Evolutionary conservation across 345 rosid genomes (phyloP).

Genomic region (Litchi chinensis): DNA sequence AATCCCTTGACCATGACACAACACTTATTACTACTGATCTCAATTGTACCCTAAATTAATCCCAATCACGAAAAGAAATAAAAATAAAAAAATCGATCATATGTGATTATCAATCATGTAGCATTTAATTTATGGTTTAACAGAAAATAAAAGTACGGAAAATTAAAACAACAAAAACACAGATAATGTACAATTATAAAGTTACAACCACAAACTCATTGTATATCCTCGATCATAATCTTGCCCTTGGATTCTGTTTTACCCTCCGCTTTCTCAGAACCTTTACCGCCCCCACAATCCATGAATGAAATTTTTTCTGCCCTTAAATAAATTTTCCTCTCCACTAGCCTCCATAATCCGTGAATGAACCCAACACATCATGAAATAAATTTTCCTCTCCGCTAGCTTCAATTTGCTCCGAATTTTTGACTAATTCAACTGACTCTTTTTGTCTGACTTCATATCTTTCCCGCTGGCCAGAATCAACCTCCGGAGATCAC

Average conservation of each 20-base stretch:
- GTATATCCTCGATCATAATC: slow-evolving; percentile 67
- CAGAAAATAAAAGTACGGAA: not conserved
- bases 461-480: slow-evolving; percentile 52
- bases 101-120: not conserved
- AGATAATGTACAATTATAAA: not conserved
- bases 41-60: too few species aligned
- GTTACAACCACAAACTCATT: slow-evolving; percentile 22
- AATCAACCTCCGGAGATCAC: slow-evolving; percentile 78
- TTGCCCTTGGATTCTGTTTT: slow-evolving; percentile 28
- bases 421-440: slow-evolving; percentile 45
- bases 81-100: not conserved
- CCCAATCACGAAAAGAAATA: too few species aligned
- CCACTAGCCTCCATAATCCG: slow-evolving; percentile 49
- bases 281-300: slow-evolving; percentile 33
- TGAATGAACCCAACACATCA: slow-evolving; percentile 91
- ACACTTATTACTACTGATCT: too few species aligned
- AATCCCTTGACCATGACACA: too few species aligned
- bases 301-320: slow-evolving; percentile 51
- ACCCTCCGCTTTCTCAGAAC: not conserved
- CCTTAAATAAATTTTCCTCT: too few species aligned
- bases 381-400: slow-evolving; percentile 72
- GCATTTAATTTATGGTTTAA: not conserved
- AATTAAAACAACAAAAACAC: not conserved
- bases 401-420: slow-evolving; percentile 70
- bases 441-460: slow-evolving; percentile 41